Evolutionary conservation across 257 asterid species (phyloP), one percentile per base, ranked within the genome.

Genomic region (Solanum lignicaule): DNA sequence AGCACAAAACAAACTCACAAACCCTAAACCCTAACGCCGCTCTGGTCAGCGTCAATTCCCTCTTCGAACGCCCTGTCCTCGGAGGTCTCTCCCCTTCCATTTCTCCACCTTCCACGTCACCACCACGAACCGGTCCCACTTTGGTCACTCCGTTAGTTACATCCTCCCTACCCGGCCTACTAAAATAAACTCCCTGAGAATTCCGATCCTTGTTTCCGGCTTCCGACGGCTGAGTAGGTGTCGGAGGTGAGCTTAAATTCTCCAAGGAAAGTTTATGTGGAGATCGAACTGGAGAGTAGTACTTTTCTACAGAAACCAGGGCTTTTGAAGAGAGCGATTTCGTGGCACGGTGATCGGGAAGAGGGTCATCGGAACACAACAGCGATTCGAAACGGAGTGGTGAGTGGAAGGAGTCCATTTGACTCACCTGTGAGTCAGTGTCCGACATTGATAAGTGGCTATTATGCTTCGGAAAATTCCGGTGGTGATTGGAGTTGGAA

Each of bases 391-490:
- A 94, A 39, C 95, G 98, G 85, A 92, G 95, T 3, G 98, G 98
- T 5, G 99, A 94, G 91, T 95, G 98, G 88, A 92, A 96, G 0
- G 96, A 90, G 16, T 96, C 99, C 58, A 89, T 83, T 87, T 91
- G 98, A 90, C 98, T 95, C 68, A 93, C 83, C 66, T 92, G 92
- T 71, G 99, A 96, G 85, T 97, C 99, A 41, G 97, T 92, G 86
- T 95, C 98, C 14, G 98, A 97, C 94, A 97, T 93, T 75, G 98
- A 93, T 89, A 90, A 65, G 88, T 95, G 95, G 85, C 97, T 90
- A 87, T 91, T 87, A 87, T 91, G 4, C 89, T 90, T 83, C 74
- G 89, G 23, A 73, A 87, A 74, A 84, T 82, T 62, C 60, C 14
- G 65, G 76, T 62, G 39, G 83, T 83, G 75, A 31, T 83, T 33